Percentiles rank a stretch among this genome's conserved stretches.
phyloP scores from a whole-genome alignment of 2,329 filamentous ascomycete species.

The Fusarium papillatum region DNA sequence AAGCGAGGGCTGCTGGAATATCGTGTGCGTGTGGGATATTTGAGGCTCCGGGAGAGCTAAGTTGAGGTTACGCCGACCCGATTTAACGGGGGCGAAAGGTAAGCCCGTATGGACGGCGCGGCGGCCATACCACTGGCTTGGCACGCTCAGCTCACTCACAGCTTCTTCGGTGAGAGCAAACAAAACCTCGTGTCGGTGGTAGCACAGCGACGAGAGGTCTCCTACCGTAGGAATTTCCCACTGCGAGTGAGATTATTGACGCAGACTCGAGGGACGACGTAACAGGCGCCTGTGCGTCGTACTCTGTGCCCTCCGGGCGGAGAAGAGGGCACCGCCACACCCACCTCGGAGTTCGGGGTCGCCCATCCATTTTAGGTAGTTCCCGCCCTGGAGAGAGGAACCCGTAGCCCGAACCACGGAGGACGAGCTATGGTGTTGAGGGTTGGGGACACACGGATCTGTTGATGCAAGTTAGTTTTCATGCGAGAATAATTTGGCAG shows the following conservation, averaged over 20 bases:
- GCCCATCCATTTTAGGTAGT: background rate
- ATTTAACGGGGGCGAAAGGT: slow-evolving; percentile 1
- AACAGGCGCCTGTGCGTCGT: slow-evolving; percentile 20
- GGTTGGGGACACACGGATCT: background rate
- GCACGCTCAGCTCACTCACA: background rate
- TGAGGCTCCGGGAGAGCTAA: slow-evolving; percentile 17
- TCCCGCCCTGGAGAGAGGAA: background rate
- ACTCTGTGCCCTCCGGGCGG: slow-evolving; percentile 9
- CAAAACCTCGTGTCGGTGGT: slow-evolving; percentile 30
- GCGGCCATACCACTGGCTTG: slow-evolving; percentile 17
- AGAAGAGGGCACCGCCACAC: slow-evolving; percentile 10
- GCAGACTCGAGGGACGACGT: slow-evolving; percentile 8
- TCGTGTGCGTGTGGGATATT: slow-evolving; percentile 8
- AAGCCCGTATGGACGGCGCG: background rate
- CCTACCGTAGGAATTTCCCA: background rate
- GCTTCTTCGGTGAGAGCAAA: background rate
- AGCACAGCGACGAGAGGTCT: slow-evolving; percentile 11
- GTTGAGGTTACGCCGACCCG: slow-evolving; percentile 6
- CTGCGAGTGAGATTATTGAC: slow-evolving; percentile 16
- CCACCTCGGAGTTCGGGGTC: slow-evolving; percentile 9
- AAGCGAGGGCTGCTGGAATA: background rate
- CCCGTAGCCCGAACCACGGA: background rate
- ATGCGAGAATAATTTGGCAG: background rate
- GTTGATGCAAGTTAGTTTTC: background rate
- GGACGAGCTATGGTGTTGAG: background rate